Percentiles rank a stretch among this genome's conserved stretches.
phyloP scores from a whole-genome alignment of 352 stramenopile genomes.

The Phytophthora boehmeriae region DNA sequence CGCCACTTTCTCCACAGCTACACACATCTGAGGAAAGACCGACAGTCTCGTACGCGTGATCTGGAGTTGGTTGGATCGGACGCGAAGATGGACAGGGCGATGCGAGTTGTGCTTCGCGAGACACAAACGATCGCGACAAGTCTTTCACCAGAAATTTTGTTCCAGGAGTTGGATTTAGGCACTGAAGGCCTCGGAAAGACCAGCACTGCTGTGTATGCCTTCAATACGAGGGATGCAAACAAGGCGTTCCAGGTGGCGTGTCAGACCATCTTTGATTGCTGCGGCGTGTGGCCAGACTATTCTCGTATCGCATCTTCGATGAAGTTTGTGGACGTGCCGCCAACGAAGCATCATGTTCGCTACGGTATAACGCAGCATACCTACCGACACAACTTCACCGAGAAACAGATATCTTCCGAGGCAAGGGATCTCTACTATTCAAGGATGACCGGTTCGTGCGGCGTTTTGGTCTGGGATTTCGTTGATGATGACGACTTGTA shows the following conservation, averaged over 20 bases:
- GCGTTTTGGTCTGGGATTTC: conserved; percentile 49
- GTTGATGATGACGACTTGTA: conserved; percentile 48
- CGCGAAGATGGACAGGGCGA: conserved; percentile 44
- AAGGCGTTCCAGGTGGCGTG: conserved; percentile 35
- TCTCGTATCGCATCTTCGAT: conserved; percentile 21
- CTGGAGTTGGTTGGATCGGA: conserved; percentile 29
- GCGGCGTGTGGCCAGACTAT: conserved; percentile 36
- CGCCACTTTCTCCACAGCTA: conserved; percentile 50
- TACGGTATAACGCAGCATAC: conserved; percentile 34
- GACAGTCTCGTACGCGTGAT: conserved; percentile 36
- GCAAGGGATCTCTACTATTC: conserved; percentile 36
- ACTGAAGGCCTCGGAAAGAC: conserved; percentile 33
- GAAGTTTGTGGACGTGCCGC: conserved; percentile 28
- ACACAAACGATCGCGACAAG: conserved; percentile 33
- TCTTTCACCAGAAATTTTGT: conserved; percentile 37
- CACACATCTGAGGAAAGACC: conserved; percentile 36
- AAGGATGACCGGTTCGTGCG: conserved; percentile 28
- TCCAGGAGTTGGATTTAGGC: conserved; percentile 33
- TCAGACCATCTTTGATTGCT: conserved; percentile 30
- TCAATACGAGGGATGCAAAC: conserved; percentile 33
- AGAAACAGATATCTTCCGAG: conserved; percentile 29
- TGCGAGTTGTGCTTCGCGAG: conserved; percentile 44
- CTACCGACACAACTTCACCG: conserved; percentile 22
- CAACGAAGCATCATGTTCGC: conserved; percentile 23
- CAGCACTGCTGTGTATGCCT: conserved; percentile 40